Evolutionary conservation across 331 rosid species (phyloP).

Genomic region (Cucumis variabilis): DNA sequence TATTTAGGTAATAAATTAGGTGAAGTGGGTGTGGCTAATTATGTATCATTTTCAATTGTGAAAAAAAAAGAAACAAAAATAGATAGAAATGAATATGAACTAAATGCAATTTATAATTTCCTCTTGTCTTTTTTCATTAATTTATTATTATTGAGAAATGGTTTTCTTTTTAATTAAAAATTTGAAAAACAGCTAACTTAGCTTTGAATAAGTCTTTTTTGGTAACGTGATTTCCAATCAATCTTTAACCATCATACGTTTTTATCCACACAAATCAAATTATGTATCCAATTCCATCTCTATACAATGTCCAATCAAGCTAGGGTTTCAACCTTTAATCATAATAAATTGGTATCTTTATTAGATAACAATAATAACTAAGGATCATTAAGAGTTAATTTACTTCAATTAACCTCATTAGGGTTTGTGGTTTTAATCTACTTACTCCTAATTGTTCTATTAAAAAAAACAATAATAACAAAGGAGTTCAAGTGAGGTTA

Average conservation of each 20-base stretch:
- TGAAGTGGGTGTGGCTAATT: neutral
- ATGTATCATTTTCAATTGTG: neutral
- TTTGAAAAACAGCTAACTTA: neutral
- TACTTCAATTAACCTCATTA: too few species aligned
- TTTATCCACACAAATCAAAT: neutral
- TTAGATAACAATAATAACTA: too few species aligned
- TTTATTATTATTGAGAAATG: neutral
- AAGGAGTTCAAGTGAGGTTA: too few species aligned
- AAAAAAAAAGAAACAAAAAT: too few species aligned
- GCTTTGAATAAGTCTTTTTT: neutral
- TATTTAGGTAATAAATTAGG: neutral
- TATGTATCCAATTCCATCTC: neutral
- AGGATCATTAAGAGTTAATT: too few species aligned
- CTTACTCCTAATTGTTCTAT: too few species aligned
- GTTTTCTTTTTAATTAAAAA: neutral
- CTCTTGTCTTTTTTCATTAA: neutral
- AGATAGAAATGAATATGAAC: neutral
- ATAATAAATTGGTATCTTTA: neutral
- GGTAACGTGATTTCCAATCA: conserved; percentile 9
- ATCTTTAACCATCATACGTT: neutral
- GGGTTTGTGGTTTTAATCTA: too few species aligned
- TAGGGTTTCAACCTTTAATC: neutral
- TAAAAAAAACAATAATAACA: too few species aligned
- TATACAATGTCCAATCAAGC: neutral
- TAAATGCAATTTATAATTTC: neutral